phyloP scores from a whole-genome alignment of 495 filamentous ascomycete species.

The Eremomyces bilateralis region DNA sequence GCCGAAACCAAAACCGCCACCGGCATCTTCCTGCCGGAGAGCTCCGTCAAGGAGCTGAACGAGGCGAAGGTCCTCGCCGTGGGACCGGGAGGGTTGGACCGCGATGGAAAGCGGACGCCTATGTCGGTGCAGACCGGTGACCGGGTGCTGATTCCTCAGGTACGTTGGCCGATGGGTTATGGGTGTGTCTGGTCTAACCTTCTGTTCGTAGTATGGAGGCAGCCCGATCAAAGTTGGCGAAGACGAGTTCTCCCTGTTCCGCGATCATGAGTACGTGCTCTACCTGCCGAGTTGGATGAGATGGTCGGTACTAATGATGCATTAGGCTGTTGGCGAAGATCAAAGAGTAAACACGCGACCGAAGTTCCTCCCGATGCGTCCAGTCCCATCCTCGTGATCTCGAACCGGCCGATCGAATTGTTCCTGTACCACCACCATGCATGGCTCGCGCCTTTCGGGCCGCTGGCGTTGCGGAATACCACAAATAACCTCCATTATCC shows the following conservation, averaged over 20 bases:
- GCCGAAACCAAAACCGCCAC: constrained; percentile 86
- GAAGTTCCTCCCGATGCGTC: too few species aligned
- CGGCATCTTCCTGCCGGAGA: constrained; percentile 95
- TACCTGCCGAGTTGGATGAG: background rate
- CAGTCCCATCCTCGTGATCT: too few species aligned
- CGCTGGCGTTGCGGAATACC: too few species aligned
- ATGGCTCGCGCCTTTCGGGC: too few species aligned
- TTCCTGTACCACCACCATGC: too few species aligned
- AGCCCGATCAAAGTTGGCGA: constrained; percentile 93
- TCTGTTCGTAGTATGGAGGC: constrained; percentile 55
- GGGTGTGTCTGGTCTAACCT: constrained; percentile 3
- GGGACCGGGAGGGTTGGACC: constrained; percentile 68
- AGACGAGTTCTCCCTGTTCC: constrained; percentile 86
- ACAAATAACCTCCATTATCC: too few species aligned
- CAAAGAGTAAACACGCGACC: constrained; percentile 22
- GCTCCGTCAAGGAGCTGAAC: constrained; percentile 91
- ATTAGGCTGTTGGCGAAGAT: constrained; percentile 25
- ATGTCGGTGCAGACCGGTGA: constrained; percentile 68
- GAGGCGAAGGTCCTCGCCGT: constrained; percentile 92
- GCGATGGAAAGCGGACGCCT: constrained; percentile 65
- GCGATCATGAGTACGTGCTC: constrained; percentile 76
- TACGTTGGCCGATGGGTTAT: constrained; percentile 23
- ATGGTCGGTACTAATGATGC: background rate
- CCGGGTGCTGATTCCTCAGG: constrained; percentile 91
- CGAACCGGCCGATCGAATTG: too few species aligned